These are phyloP conservation scores for Dunaliella sp. DNA, from an alignment of 139 green algal genomes.

Conservation along the genomic window DNA sequence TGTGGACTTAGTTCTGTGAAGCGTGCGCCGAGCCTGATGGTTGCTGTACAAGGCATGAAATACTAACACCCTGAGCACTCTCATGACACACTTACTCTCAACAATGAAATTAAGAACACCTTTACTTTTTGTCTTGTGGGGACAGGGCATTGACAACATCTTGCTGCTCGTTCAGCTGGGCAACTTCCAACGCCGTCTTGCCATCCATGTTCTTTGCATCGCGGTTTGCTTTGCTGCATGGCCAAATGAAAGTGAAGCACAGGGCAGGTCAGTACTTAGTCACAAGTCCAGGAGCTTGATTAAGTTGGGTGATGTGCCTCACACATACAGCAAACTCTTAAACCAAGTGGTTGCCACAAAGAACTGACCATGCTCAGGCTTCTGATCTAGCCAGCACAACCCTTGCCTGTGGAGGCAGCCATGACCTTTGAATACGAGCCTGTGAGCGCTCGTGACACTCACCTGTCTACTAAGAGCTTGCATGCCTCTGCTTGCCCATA, in stretches of 20 bases:
- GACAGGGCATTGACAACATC: slow-evolving; percentile 70
- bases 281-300: background rate
- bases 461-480: slow-evolving; percentile 75
- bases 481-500: slow-evolving; percentile 82
- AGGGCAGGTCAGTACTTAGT: background rate
- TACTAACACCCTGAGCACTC: background rate
- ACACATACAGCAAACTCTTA: no score
- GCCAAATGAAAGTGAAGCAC: slow-evolving; percentile 10
- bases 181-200: slow-evolving; percentile 94
- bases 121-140: background rate
- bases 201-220: slow-evolving; percentile 80
- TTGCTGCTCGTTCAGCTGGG: slow-evolving; percentile 91
- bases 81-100: no score
- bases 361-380: no score
- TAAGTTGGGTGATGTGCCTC: slow-evolving; percentile 23
- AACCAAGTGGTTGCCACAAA: no score
- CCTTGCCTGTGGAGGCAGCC: no score
- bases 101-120: no score
- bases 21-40: no score
- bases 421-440: no score
- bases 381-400: no score
- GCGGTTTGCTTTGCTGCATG: slow-evolving; percentile 62
- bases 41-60: no score
- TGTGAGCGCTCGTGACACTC: no score
- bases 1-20: no score